Base-by-base conservation (phyloP, 495 filamentous ascomycete genomes). In the Aspergillus affinis region DNA sequence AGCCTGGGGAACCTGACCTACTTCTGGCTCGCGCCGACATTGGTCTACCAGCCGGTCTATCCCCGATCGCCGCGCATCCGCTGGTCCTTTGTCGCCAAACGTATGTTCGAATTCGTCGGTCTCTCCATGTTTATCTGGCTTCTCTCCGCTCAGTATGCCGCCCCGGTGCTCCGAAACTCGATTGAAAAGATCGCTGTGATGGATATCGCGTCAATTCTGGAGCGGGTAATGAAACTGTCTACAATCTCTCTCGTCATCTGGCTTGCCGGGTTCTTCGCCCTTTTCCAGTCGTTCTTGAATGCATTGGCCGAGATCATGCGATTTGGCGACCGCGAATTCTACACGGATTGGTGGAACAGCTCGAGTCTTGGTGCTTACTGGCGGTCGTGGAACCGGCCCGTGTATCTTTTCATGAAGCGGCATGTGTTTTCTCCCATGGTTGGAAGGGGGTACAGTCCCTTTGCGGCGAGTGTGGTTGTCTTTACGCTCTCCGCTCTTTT, bases 301-400 rank as follows among this genome's bases (percentile, higher is more conserved):
- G 91, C 91, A 1, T 73, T 98, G 54, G 93, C 94, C 1, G 94
- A 98, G 73, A 77, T 97, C 7, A 91, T 91, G 79, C 79, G 80
- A 41, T 98, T 98, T 63, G 94, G 86, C 9, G 94, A 98, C 73
- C 84, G 94, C 18, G 88, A 93, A 50, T 98, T 98, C 71, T 98
- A 98, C 71, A 87, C 89, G 1, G 91, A 94, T 59, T 98, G 94
- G 94, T 98, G 93, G 94, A 98, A 98, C 68, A 91, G 87, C 48
- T 85, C 86, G 17, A 90, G 87, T 60, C 75, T 98, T 3, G 91
- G 93, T 3, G 81, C 80, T 8, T 98, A 98, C 78, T 98, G 94
- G 94, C 83, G 91, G 21, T 90, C 88, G 0, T 98, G 94, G 94
- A 98, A 98, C 69, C 95, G 94, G 65, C 94, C 94, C 2, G 93